A percentile compares a stretch with the other conserved stretches of the same genome.
Conservation (phyloP, 768 basidiomycete genomes). For the Tulasnella sp. region DNA sequence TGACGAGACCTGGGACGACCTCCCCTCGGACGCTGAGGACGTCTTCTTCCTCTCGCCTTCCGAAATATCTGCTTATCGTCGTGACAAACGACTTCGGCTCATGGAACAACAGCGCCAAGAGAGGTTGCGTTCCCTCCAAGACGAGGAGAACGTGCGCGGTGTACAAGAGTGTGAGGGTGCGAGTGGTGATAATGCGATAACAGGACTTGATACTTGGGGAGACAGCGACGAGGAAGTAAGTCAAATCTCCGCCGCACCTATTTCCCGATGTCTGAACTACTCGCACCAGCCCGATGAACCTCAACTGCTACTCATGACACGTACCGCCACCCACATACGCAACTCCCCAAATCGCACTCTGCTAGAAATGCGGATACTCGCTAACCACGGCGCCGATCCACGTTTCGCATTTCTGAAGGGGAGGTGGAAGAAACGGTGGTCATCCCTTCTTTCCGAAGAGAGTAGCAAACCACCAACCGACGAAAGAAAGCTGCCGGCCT, state of each 20-base stretch:
- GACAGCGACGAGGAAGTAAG: slow-evolving; percentile 59
- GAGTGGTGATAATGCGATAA: slow-evolving; percentile 22
- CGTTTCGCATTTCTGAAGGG: slow-evolving; percentile 76
- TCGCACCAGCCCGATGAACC: slow-evolving; percentile 42
- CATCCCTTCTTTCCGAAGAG: no score
- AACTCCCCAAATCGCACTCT: slow-evolving; percentile 66
- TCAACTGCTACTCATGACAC: slow-evolving; percentile 54
- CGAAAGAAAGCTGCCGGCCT: no score
- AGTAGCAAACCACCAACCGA: no score
- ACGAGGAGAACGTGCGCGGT: slow-evolving; percentile 33
- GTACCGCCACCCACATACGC: slow-evolving; percentile 57
- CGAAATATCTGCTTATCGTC: slow-evolving; percentile 53
- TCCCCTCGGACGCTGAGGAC: slow-evolving; percentile 78
- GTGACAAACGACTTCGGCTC: slow-evolving; percentile 52
- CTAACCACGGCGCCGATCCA: slow-evolving; percentile 67
- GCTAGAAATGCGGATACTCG: slow-evolving; percentile 77
- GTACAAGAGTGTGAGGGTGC: no score
- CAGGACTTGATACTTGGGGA: slow-evolving; percentile 41
- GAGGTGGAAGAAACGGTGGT: slow-evolving; percentile 60
- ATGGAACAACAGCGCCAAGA: slow-evolving; percentile 50
- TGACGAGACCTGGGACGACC: slow-evolving; percentile 64
- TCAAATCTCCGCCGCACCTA: neutral
- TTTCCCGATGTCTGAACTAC: neutral
- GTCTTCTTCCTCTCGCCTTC: slow-evolving; percentile 62
- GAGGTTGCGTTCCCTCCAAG: slow-evolving; percentile 45